Percentiles rank a stretch among this genome's conserved stretches.
phyloP scores from a whole-genome alignment of 345 rosid species.

The Firmiana major region DNA sequence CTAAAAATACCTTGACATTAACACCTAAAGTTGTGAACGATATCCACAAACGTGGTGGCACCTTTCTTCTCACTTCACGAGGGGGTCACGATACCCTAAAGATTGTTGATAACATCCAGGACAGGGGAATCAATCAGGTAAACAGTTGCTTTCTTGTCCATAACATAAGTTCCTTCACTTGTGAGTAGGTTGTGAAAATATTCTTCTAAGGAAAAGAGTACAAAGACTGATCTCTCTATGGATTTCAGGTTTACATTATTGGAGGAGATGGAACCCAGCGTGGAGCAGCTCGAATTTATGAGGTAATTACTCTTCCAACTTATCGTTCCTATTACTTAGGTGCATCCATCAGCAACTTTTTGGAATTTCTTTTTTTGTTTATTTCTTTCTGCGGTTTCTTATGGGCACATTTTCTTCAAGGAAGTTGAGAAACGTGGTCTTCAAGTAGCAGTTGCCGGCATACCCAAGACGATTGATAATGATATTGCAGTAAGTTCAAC shows the following conservation, averaged over 20 bases:
- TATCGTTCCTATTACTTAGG: not conserved
- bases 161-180: not conserved
- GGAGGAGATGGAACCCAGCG: constrained; percentile 95
- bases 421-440: constrained; percentile 89
- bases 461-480: constrained; percentile 91
- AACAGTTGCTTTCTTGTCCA: constrained; percentile 5
- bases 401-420: constrained; percentile 38
- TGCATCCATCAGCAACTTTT: not conserved
- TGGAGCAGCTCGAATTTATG: constrained; percentile 74
- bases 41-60: constrained; percentile 94
- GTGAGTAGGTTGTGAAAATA: not conserved
- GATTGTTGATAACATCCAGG: constrained; percentile 93
- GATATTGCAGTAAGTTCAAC: constrained; percentile 71
- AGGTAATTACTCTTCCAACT: constrained; percentile 40
- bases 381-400: constrained; percentile 7
- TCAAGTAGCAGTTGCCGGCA: constrained; percentile 79
- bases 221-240: constrained; percentile 2
- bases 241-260: constrained; percentile 75
- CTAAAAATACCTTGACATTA: constrained; percentile 57
- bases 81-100: constrained; percentile 90
- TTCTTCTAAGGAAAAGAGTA: not conserved
- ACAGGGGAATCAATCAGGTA: constrained; percentile 90
- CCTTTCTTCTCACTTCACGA: constrained; percentile 77
- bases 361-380: not conserved
- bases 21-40: constrained; percentile 82